phyloP scores from a whole-genome alignment of 306 rosid genomes.

The Gastrolobium bilobum region DNA sequence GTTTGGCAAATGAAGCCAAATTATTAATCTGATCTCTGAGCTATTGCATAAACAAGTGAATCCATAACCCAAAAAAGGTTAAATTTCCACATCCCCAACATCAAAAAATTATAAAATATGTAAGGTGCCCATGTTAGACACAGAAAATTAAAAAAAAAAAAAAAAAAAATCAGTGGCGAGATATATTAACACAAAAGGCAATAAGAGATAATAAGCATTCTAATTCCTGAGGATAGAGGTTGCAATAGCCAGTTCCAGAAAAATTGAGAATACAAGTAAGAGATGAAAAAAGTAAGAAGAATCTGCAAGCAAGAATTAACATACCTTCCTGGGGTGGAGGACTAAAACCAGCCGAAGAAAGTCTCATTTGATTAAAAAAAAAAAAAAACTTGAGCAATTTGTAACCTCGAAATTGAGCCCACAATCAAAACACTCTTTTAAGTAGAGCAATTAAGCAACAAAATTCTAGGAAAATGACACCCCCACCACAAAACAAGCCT shows the following conservation, averaged over 20 bases:
- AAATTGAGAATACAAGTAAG: constrained; percentile 1
- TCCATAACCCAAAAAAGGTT: constrained; percentile 2
- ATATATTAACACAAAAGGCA: background rate
- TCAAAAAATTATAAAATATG: background rate
- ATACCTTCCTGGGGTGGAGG: constrained; percentile 95
- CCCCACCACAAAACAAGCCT: constrained; percentile 52
- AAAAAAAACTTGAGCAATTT: constrained; percentile 27
- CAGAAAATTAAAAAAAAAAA: background rate
- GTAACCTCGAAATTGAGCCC: constrained; percentile 52
- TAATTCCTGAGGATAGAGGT: background rate
- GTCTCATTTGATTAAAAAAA: constrained; percentile 69
- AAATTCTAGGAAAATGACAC: constrained; percentile 54
- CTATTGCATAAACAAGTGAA: constrained; percentile 32
- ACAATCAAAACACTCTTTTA: constrained; percentile 49
- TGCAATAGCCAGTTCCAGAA: constrained; percentile 24
- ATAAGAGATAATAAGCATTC: background rate
- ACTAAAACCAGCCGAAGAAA: constrained; percentile 86
- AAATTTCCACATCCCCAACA: constrained; percentile 31
- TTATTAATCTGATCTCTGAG: constrained; percentile 37
- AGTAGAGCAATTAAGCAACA: constrained; percentile 57
- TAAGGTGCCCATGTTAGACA: constrained; percentile 15
- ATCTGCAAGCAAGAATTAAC: constrained; percentile 36
- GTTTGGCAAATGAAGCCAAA: constrained; percentile 49
- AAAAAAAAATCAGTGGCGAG: constrained; percentile 7
- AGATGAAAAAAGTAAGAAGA: constrained; percentile 16